Percentiles rank a stretch among this genome's conserved stretches.
Conservation (phyloP, 352 stramenopile species). For the Phytophthora pisi region DNA sequence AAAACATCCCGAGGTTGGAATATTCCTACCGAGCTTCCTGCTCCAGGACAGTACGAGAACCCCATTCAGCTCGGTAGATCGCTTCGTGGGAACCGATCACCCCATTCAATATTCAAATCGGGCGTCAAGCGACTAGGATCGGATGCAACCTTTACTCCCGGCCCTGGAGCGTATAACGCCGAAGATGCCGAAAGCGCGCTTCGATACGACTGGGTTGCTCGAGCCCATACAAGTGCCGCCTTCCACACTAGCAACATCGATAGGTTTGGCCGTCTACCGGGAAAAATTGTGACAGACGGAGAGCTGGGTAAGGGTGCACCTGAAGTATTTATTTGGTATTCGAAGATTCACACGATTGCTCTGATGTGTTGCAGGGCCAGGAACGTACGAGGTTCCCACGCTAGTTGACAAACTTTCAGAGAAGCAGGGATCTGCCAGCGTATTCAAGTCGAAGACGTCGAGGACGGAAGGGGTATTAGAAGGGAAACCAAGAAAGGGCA, state of each 20-base stretch:
- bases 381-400: conserved; percentile 52
- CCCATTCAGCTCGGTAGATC: conserved; percentile 50
- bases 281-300: conserved; percentile 43
- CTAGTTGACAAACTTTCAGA: conserved; percentile 28
- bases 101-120: conserved; percentile 73
- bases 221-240: conserved; percentile 62
- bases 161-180: conserved; percentile 71
- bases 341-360: background rate
- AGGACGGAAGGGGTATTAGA: conserved; percentile 24
- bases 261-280: conserved; percentile 57
- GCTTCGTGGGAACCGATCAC: conserved; percentile 22
- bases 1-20: conserved; percentile 64
- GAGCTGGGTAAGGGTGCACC: conserved; percentile 46
- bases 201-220: conserved; percentile 69
- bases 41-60: conserved; percentile 78
- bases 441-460: conserved; percentile 50
- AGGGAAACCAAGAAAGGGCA: conserved; percentile 20
- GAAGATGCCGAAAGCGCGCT: conserved; percentile 68
- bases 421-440: conserved; percentile 34
- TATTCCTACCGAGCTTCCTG: conserved; percentile 48
- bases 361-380: conserved; percentile 42
- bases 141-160: conserved; percentile 41
- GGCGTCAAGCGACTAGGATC: conserved; percentile 57
- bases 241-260: conserved; percentile 63
- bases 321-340: background rate